Base-by-base conservation (phyloP, 2,329 filamentous ascomycete species). In the Epichloe sibirici region DNA sequence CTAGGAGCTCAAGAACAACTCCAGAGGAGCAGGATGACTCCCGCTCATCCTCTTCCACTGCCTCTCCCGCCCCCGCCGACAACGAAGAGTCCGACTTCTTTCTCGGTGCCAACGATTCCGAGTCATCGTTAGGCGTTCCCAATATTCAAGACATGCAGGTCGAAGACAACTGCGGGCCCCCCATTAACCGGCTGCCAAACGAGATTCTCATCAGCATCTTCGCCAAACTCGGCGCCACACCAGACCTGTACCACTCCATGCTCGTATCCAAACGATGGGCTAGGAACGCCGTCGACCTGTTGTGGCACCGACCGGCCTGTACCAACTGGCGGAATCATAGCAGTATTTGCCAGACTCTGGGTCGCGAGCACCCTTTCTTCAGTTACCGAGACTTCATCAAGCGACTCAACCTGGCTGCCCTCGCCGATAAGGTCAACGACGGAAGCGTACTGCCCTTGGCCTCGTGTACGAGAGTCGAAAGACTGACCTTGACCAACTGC, bases 41-140 rank as follows among this genome's bases (percentile, higher is more conserved):
- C 43, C 72, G 77, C 56, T 79, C 77, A 1, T 79, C 77, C 3
- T 87, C 84, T 5, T 86, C 86, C 7, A 86, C 83, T 53, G 87
- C 85, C 64, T 90, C 86, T 1, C 86, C 86, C 45, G 81, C 78
- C 49, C 82, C 85, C 50, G 82, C 81, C 65, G 86, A 89, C 64
- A 89, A 94, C 69, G 86, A 90, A 64, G 91, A 96, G 70, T 95
- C 90, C 60, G 91, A 96, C 71, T 95, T 93, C 69, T 93, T 93
- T 68, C 85, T 86, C 66, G 80, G 78, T 53, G 85, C 86, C 62
- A 95, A 96, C 72, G 91, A 96, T 71, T 96, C 91, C 4, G 81
- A 93, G 66, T 96, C 91, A 1, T 96, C 91, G 1, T 78, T 96
- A 53, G 90, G 89, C 51, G 81, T 89, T 37, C 86, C 86, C 45